These are phyloP conservation scores for Pseudogymnoascus sp. DNA, from an alignment of 2,329 filamentous ascomycete genomes.

Conservation along the genomic window DNA sequence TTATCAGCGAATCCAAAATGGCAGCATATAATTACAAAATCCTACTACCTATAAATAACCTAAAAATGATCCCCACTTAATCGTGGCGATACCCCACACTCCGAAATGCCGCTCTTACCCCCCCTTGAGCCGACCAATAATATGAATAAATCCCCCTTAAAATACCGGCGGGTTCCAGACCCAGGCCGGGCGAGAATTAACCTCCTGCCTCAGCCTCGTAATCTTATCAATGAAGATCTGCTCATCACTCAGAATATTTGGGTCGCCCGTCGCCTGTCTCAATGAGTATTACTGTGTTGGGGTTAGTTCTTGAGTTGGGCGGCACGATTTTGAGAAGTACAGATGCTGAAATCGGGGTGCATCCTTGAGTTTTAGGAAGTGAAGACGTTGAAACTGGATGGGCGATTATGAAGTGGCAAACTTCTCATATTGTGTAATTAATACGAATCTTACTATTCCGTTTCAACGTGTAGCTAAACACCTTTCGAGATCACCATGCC, in stretches of 20 bases:
- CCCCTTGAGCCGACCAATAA: background rate
- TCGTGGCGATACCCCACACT: background rate
- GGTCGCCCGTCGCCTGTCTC: background rate
- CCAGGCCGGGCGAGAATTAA: background rate
- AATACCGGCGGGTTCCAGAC: background rate
- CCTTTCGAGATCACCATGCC: too few species aligned
- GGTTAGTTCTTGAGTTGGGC: background rate
- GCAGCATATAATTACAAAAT: background rate
- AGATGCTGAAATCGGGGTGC: background rate
- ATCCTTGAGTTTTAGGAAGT: background rate
- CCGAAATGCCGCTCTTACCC: background rate
- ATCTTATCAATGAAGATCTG: background rate
- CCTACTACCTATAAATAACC: background rate
- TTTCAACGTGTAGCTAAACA: too few species aligned
- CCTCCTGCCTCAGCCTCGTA: slow-evolving; percentile 1
- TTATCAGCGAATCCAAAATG: background rate
- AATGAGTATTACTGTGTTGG: slow-evolving; percentile 25
- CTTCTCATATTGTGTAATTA: background rate
- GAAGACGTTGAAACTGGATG: background rate
- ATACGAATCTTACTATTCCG: background rate
- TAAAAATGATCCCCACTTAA: background rate
- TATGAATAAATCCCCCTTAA: background rate
- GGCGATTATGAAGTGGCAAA: background rate
- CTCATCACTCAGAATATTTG: background rate
- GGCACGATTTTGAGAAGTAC: background rate